These are phyloP conservation scores for Cladosporium austrohemisphaericum DNA, from an alignment of 2,329 filamentous ascomycete species.

Conservation along the genomic window DNA sequence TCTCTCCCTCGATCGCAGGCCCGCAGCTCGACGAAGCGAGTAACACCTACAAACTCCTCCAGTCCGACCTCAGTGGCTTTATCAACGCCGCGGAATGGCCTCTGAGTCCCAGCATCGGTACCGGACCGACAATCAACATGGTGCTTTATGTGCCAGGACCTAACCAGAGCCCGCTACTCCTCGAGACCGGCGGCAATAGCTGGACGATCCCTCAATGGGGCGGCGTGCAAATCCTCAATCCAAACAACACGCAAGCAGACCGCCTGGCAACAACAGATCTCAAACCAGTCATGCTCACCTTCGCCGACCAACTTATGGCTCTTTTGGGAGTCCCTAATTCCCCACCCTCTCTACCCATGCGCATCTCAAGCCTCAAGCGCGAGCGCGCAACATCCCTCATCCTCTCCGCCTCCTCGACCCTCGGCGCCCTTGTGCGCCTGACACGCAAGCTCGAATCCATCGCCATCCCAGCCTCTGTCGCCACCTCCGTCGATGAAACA, in stretches of 20 bases:
- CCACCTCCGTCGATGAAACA: slow-evolving; percentile 76
- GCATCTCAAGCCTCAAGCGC: slow-evolving; percentile 79
- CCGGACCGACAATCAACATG: slow-evolving; percentile 92
- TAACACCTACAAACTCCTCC: slow-evolving; percentile 67
- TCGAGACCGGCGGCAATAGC: slow-evolving; percentile 62
- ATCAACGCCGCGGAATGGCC: slow-evolving; percentile 99
- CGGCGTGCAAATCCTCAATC: slow-evolving; percentile 66
- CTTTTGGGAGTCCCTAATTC: slow-evolving; percentile 80
- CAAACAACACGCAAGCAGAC: slow-evolving; percentile 32
- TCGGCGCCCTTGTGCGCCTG: slow-evolving; percentile 86
- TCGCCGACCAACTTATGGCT: slow-evolving; percentile 84
- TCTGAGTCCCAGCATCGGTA: slow-evolving; percentile 86
- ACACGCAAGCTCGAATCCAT: slow-evolving; percentile 82
- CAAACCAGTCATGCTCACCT: slow-evolving; percentile 78
- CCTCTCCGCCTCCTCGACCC: slow-evolving; percentile 83
- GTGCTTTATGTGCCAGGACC: slow-evolving; percentile 82
- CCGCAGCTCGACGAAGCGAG: slow-evolving; percentile 52
- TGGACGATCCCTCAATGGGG: slow-evolving; percentile 99
- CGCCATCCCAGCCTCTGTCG: slow-evolving; percentile 82
- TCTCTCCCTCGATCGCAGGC: slow-evolving; percentile 58
- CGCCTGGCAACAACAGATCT: slow-evolving; percentile 63
- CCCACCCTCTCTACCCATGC: slow-evolving; percentile 73
- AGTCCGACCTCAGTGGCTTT: slow-evolving; percentile 86
- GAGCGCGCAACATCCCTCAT: slow-evolving; percentile 81
- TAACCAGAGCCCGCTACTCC: slow-evolving; percentile 55